These are phyloP conservation scores for Colletotrichum acutatum DNA, from an alignment of 2,329 filamentous ascomycete species.

Conservation along the genomic window DNA sequence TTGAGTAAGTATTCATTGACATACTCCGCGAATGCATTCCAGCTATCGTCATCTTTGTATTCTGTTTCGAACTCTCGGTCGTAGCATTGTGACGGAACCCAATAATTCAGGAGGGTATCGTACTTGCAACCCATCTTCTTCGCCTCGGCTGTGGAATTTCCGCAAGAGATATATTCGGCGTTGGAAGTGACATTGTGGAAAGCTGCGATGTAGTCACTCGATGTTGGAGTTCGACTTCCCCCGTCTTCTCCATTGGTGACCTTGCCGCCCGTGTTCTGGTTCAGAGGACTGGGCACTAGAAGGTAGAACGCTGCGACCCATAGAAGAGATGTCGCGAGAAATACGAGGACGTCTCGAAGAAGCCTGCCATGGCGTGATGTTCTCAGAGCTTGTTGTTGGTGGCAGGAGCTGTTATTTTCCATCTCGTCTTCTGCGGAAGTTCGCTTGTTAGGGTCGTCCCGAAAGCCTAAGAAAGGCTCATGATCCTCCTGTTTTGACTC, in stretches of 20 bases:
- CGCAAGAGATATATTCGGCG: conserved; percentile 37
- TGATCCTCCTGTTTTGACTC: conserved; percentile 11
- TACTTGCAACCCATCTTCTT: conserved; percentile 37
- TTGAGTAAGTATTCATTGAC: background rate
- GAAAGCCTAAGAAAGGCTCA: conserved; percentile 28
- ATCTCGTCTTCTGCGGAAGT: background rate
- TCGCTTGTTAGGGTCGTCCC: background rate
- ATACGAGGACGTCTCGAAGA: conserved; percentile 11
- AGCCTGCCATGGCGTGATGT: background rate
- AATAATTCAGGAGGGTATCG: conserved; percentile 41
- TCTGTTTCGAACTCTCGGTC: conserved; percentile 40
- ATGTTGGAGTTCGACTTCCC: too few species aligned
- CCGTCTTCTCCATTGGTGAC: background rate
- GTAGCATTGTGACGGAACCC: conserved; percentile 39
- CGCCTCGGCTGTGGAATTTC: conserved; percentile 37
- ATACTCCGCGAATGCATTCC: conserved; percentile 36
- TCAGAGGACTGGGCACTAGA: background rate
- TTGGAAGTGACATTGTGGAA: conserved; percentile 38
- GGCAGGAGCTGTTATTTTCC: background rate
- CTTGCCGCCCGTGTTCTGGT: background rate
- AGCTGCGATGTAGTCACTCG: background rate
- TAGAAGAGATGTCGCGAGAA: conserved; percentile 36
- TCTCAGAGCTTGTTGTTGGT: background rate
- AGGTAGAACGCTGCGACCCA: conserved; percentile 37
- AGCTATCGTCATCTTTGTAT: conserved; percentile 41